Percentiles rank a stretch among this genome's conserved stretches.
Evolutionary conservation across 805 yeast species (phyloP).

Genomic region (Ogataea glucozyma): DNA sequence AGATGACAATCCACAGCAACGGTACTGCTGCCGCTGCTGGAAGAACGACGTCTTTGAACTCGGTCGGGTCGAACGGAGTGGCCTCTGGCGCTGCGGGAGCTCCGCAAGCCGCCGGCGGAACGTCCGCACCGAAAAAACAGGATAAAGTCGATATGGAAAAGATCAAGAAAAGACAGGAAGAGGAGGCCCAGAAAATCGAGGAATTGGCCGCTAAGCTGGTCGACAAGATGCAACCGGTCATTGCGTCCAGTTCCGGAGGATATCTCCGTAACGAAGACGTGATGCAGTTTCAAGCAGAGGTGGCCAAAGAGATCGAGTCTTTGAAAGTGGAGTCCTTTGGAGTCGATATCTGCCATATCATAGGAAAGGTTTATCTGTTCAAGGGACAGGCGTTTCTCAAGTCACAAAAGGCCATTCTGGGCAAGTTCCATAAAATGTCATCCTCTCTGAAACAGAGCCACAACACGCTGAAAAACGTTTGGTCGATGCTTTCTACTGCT

Average conservation of each 20-base stretch:
- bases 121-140: constrained; percentile 5
- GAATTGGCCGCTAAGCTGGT: constrained; percentile 59
- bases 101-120: not conserved
- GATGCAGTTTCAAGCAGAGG: constrained; percentile 58
- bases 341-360: constrained; percentile 73
- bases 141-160: constrained; percentile 29
- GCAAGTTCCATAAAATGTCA: constrained; percentile 53
- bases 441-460: constrained; percentile 73
- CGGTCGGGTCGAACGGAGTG: not conserved
- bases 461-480: constrained; percentile 69
- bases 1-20: constrained; percentile 14
- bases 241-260: constrained; percentile 38
- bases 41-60: not conserved
- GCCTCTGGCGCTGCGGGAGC: not conserved
- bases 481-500: constrained; percentile 70
- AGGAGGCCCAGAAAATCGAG: constrained; percentile 49
- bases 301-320: constrained; percentile 79
- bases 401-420: constrained; percentile 69
- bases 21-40: not conserved
- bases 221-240: constrained; percentile 38
- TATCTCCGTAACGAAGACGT: constrained; percentile 47
- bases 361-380: constrained; percentile 67
- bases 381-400: constrained; percentile 67
- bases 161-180: constrained; percentile 33
- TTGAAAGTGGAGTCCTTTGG: constrained; percentile 84